phyloP scores from a whole-genome alignment of 805 yeast species.

The Schwanniomyces sp. region DNA sequence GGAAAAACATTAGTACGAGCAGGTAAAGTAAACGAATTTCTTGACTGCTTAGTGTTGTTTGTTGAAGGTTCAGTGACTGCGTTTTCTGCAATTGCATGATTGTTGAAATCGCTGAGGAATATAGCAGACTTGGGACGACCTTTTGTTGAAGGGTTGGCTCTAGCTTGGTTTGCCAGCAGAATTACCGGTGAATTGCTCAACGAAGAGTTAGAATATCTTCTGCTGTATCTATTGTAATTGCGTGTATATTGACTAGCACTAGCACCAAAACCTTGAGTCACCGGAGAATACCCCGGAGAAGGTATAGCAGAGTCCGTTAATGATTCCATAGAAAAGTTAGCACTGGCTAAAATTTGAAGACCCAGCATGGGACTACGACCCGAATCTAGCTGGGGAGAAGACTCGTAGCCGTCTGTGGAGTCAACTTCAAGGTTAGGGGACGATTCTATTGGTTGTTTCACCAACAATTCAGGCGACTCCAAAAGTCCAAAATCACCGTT shows the following conservation, averaged over 20 bases:
- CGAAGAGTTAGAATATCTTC: constrained; percentile 21
- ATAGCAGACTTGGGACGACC: constrained; percentile 38
- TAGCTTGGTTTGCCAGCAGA: constrained; percentile 11
- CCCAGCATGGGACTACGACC: not conserved
- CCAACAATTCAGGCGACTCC: not conserved
- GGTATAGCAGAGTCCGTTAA: constrained; percentile 11
- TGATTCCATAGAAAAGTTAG: constrained; percentile 42
- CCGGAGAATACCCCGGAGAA: constrained; percentile 7
- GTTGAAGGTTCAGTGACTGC: constrained; percentile 16
- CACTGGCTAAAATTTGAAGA: constrained; percentile 24
- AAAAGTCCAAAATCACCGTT: not conserved
- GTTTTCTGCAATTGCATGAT: constrained; percentile 28
- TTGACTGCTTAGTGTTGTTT: constrained; percentile 16
- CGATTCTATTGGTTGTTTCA: not conserved
- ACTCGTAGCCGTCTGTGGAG: not conserved
- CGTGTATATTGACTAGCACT: not conserved
- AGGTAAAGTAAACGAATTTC: constrained; percentile 20
- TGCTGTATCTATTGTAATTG: constrained; percentile 2
- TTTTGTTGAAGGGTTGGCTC: constrained; percentile 12
- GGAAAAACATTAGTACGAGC: constrained; percentile 9
- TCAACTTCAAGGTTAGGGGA: not conserved
- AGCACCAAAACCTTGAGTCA: not conserved
- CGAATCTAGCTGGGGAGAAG: not conserved
- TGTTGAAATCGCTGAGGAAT: constrained; percentile 26
- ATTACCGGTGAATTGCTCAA: constrained; percentile 19